phyloP scores from a whole-genome alignment of 2,329 filamentous ascomycete genomes.

The Exutisphaerella laricina region DNA sequence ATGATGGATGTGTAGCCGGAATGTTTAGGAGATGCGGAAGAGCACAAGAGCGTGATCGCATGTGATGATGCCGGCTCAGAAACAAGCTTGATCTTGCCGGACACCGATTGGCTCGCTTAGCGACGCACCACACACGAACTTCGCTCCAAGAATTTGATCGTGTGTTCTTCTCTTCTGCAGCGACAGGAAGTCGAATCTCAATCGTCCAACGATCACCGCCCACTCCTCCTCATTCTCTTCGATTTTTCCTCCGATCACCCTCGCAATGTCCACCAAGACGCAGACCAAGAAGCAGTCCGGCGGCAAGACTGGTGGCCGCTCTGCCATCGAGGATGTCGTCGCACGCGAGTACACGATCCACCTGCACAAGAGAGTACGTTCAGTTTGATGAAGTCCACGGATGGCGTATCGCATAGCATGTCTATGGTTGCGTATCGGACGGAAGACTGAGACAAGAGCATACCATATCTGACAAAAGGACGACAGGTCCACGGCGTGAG shows the following conservation, averaged over 20 bases:
- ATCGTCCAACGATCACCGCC: neutral
- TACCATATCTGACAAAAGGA: conserved; percentile 33
- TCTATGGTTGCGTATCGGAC: conserved; percentile 47
- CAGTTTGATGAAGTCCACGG: conserved; percentile 68
- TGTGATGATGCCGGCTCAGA: too few relatives aligned
- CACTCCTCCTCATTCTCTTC: conserved; percentile 5
- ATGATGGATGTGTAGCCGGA: conserved; percentile 4
- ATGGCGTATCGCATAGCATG: conserved; percentile 36
- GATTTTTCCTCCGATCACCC: conserved; percentile 13
- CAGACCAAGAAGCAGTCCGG: conserved; percentile 56
- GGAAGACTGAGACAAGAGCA: conserved; percentile 57
- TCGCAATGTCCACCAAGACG: conserved; percentile 39
- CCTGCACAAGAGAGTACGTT: conserved; percentile 97
- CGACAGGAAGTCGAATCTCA: conserved; percentile 13
- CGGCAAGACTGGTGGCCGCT: conserved; percentile 69
- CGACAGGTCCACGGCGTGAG: conserved; percentile 85
- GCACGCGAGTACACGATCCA: conserved; percentile 99
- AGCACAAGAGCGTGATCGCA: too few relatives aligned
- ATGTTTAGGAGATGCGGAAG: neutral
- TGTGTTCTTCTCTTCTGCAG: neutral
- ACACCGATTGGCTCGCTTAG: neutral
- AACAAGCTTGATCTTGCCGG: too few relatives aligned
- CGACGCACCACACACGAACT: neutral
- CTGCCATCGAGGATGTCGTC: conserved; percentile 98
- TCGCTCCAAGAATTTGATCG: neutral